Evolutionary conservation across 331 rosid species (phyloP).

Genomic region (Arachis monticola): DNA sequence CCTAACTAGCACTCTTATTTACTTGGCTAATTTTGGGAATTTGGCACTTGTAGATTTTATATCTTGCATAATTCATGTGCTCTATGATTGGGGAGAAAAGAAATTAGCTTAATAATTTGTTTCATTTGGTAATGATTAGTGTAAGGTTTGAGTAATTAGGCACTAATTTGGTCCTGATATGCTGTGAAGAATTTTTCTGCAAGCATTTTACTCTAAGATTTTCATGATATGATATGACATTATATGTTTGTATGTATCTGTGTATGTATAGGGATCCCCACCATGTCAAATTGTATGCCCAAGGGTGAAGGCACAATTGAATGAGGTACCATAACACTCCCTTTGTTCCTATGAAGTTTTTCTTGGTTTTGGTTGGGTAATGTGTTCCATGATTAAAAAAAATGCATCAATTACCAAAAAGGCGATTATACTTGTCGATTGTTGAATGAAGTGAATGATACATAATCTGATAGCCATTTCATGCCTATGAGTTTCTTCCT

Average conservation of each 20-base stretch:
- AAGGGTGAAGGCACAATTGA: conserved; percentile 56
- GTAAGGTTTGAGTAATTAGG: background rate
- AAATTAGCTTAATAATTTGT: background rate
- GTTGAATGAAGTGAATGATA: background rate
- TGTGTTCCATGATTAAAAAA: background rate
- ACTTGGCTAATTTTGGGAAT: background rate
- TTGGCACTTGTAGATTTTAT: background rate
- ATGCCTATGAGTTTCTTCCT: background rate
- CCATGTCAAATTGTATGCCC: conserved; percentile 40
- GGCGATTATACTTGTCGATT: background rate
- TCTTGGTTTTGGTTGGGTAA: background rate
- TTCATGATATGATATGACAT: background rate
- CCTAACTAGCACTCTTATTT: background rate
- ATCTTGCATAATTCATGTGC: background rate
- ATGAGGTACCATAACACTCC: conserved; percentile 51
- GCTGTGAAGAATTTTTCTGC: background rate
- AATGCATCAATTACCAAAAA: background rate
- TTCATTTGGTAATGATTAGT: conserved; percentile 1
- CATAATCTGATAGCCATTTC: background rate
- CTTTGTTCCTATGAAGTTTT: conserved; percentile 1
- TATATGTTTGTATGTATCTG: conserved; percentile 12
- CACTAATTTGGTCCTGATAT: background rate
- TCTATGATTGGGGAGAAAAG: background rate
- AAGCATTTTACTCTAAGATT: background rate
- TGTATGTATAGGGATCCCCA: conserved; percentile 48